Conservation (phyloP, 2,329 filamentous ascomycete genomes). For the Thyridium curvatum region DNA sequence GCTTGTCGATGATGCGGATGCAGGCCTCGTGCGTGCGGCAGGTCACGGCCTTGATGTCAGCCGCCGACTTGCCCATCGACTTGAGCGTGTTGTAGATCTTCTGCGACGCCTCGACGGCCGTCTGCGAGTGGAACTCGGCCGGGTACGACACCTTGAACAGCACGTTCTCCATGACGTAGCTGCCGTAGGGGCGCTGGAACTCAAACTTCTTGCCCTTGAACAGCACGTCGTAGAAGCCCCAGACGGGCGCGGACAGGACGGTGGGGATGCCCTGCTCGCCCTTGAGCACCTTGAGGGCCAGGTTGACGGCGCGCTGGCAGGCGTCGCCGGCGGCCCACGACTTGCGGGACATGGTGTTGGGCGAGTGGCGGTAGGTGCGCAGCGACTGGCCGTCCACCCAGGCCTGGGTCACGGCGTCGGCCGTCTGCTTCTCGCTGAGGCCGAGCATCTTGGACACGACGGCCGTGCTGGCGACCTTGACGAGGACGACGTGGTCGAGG, state of each 20-base stretch:
- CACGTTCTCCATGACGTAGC: conserved; percentile 99
- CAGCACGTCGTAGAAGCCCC: conserved; percentile 98
- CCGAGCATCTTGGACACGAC: conserved; percentile 95
- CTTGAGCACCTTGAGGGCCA: conserved; percentile 83
- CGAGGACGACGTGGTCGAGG: conserved; percentile 92
- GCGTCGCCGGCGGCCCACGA: conserved; percentile 98
- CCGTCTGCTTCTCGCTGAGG: conserved; percentile 81
- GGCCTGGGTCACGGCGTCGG: conserved; percentile 91
- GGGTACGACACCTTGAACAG: conserved; percentile 99
- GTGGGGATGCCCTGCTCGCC: conserved; percentile 89
- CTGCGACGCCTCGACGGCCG: conserved; percentile 90
- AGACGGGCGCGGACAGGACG: conserved; percentile 84
- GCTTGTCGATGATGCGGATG: conserved; percentile 99
- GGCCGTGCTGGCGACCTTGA: conserved; percentile 94
- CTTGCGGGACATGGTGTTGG: conserved; percentile 99
- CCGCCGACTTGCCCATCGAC: conserved; percentile 79
- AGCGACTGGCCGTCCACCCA: conserved; percentile 96
- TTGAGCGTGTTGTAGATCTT: conserved; percentile 80
- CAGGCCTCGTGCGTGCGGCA: conserved; percentile 98
- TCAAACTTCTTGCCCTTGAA: conserved; percentile 95
- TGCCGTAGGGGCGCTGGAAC: conserved; percentile 94
- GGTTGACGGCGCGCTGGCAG: conserved; percentile 89
- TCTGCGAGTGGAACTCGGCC: conserved; percentile 98
- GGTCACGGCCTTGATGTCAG: conserved; percentile 86
- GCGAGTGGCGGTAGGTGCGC: conserved; percentile 93